Evolutionary conservation across 306 rosid genomes (phyloP).

Genomic region (Lupinus albus): DNA sequence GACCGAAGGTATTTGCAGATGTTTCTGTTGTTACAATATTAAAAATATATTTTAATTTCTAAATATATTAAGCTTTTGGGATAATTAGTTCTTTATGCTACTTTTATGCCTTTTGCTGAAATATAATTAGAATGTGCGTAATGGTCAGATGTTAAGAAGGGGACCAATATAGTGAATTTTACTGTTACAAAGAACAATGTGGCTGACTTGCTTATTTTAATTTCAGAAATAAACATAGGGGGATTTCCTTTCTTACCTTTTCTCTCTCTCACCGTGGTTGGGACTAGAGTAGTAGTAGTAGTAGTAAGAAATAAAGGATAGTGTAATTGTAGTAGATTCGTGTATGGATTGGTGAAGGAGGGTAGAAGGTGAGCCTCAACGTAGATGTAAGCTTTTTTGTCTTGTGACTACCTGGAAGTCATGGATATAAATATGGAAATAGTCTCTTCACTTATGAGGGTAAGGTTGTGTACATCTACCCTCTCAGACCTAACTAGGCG

Average conservation of each 20-base stretch:
- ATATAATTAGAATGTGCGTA: neutral
- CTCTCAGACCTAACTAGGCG: too few species aligned
- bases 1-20: conserved; percentile 71
- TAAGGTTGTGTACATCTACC: too few species aligned
- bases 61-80: too few species aligned
- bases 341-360: neutral
- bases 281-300: neutral
- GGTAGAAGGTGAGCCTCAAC: too few species aligned
- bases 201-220: neutral
- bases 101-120: neutral
- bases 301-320: neutral
- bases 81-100: too few species aligned
- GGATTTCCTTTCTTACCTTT: neutral
- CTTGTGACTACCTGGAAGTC: too few species aligned
- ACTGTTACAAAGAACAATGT: neutral
- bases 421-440: too few species aligned
- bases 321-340: neutral
- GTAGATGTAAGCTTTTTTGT: too few species aligned
- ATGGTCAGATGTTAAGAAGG: neutral
- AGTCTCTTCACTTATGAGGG: too few species aligned
- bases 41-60: neutral
- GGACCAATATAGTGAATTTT: too few species aligned
- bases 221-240: neutral
- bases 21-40: conserved; percentile 19
- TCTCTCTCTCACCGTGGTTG: neutral